phyloP scores from a whole-genome alignment of 176 grass and related monocot genomes.

The Tuctoria greenei region DNA sequence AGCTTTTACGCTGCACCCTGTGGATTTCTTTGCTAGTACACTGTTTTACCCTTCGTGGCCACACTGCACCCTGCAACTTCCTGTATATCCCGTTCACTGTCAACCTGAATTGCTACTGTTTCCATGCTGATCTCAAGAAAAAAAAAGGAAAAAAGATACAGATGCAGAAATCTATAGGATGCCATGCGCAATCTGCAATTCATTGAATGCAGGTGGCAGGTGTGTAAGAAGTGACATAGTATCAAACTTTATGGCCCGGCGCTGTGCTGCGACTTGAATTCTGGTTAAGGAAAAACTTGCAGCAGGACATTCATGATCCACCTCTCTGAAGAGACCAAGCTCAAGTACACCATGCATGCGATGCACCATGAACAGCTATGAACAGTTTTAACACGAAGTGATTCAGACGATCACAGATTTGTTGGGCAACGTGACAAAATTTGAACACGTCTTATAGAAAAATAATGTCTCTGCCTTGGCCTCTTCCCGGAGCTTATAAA shows the following conservation, averaged over 20 bases:
- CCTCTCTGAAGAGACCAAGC: not conserved
- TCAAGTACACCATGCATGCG: not conserved
- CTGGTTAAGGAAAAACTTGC: constrained; percentile 18
- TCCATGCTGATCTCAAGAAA: not conserved
- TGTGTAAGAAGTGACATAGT: constrained; percentile 4
- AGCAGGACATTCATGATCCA: not conserved
- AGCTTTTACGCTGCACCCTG: constrained; percentile 1
- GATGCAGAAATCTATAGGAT: constrained; percentile 19
- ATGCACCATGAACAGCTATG: not conserved
- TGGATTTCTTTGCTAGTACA: not conserved
- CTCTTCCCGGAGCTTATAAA: constrained; percentile 18
- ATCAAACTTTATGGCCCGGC: constrained; percentile 15
- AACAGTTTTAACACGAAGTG: constrained; percentile 1
- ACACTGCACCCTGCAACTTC: constrained; percentile 2
- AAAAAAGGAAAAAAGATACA: not conserved
- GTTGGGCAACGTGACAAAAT: constrained; percentile 23
- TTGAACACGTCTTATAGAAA: constrained; percentile 13
- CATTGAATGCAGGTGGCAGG: constrained; percentile 38
- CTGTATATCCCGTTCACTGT: constrained; percentile 27
- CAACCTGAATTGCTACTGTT: constrained; percentile 8
- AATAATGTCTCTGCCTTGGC: not conserved
- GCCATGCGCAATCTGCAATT: constrained; percentile 34
- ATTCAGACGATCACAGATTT: constrained; percentile 3
- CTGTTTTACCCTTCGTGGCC: too few relatives aligned
- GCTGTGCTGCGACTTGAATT: not conserved